These are phyloP conservation scores for Coemansia guatemalensis DNA, from an alignment of 192 early-diverging fungal species.

Conservation along the genomic window DNA sequence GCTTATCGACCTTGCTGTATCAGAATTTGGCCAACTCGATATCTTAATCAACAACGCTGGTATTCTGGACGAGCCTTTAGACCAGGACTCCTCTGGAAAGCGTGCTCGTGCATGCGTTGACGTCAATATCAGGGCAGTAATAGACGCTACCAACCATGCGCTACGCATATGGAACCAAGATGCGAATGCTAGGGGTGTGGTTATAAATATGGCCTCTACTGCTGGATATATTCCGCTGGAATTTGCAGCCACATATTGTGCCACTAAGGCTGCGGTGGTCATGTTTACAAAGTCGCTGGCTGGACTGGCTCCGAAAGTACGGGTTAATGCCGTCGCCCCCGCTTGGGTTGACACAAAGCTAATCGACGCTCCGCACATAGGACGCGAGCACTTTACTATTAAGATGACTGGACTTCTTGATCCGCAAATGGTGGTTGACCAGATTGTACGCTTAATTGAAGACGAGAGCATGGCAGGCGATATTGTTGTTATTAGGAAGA, in stretches of 20 bases:
- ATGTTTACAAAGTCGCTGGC: slow-evolving; percentile 54
- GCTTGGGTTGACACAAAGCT: slow-evolving; percentile 54
- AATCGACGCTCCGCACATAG: slow-evolving; percentile 38
- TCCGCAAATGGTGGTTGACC: slow-evolving; percentile 50
- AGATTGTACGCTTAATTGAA: slow-evolving; percentile 54
- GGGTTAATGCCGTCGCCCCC: slow-evolving; percentile 63
- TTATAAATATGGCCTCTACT: slow-evolving; percentile 69
- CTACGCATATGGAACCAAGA: slow-evolving; percentile 55
- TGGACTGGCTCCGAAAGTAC: slow-evolving; percentile 52
- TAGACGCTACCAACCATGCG: slow-evolving; percentile 69
- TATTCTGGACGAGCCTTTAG: slow-evolving; percentile 36
- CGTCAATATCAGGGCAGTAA: slow-evolving; percentile 65
- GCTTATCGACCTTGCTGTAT: slow-evolving; percentile 48
- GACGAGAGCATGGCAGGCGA: slow-evolving; percentile 54
- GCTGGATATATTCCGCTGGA: slow-evolving; percentile 57
- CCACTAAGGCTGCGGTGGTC: slow-evolving; percentile 71
- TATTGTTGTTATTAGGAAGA: slow-evolving; percentile 21
- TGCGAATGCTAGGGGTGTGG: slow-evolving; percentile 50
- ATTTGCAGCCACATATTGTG: slow-evolving; percentile 64
- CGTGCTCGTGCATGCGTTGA: slow-evolving; percentile 64
- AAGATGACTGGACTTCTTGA: slow-evolving; percentile 23
- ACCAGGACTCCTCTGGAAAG: slow-evolving; percentile 41
- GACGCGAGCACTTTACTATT: slow-evolving; percentile 19
- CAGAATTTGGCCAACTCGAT: slow-evolving; percentile 57
- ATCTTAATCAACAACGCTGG: slow-evolving; percentile 64